A percentile compares a stretch with the other conserved stretches of the same genome.
Conservation (phyloP, 371 early-diverging fungal genomes). For the Chytridium lagenaria region DNA sequence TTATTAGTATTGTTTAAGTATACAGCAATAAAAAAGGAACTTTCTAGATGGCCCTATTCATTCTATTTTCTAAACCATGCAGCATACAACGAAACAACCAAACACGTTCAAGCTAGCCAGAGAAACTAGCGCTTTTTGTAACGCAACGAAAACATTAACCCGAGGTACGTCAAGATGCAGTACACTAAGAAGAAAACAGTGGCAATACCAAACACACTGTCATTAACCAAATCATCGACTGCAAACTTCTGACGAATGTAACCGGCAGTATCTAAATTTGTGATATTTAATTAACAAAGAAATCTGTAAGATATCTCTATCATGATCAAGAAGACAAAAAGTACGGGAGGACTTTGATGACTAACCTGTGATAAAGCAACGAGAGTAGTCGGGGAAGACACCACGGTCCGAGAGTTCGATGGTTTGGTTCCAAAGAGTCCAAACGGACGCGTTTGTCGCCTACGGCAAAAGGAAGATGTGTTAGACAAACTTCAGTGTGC, state of each 20-base stretch:
- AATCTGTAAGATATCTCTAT: too few relatives aligned
- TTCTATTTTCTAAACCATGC: too few relatives aligned
- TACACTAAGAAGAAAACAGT: conserved; percentile 2
- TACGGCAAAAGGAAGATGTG: background rate
- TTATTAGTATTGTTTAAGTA: too few relatives aligned
- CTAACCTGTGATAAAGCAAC: conserved; percentile 26
- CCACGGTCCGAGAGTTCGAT: background rate
- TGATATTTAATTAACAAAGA: too few relatives aligned
- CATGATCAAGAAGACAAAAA: background rate
- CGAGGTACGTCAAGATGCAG: conserved; percentile 2
- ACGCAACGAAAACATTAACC: background rate
- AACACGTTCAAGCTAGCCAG: too few relatives aligned
- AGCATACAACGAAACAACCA: too few relatives aligned
- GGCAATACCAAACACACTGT: conserved; percentile 16
- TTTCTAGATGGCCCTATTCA: too few relatives aligned
- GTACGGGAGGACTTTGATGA: too few relatives aligned
- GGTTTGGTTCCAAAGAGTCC: conserved; percentile 15
- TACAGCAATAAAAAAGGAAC: too few relatives aligned
- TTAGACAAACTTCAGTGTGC: too few relatives aligned
- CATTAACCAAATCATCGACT: conserved; percentile 19
- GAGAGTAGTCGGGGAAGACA: conserved; percentile 17
- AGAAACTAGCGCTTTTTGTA: conserved; percentile 24
- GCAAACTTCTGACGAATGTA: conserved; percentile 21
- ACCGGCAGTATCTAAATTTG: background rate
- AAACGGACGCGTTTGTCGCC: background rate